Evolutionary conservation across 169 alveolate genomes (phyloP), one percentile per base, ranked within the genome.

Genomic region (Eimeria mitis): DNA sequence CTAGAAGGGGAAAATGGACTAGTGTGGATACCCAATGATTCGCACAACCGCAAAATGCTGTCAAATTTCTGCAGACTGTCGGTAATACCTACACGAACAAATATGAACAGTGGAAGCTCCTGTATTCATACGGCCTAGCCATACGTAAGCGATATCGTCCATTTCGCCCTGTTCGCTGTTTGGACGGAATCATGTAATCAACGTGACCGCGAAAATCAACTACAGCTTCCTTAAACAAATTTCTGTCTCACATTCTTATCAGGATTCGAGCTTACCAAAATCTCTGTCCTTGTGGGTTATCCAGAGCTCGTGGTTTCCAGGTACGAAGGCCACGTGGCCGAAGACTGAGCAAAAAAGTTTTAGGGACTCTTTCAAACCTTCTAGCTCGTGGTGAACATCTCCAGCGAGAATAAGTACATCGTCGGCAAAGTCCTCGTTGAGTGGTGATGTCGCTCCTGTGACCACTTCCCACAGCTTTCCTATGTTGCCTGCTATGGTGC

Each of bases 271-370:
- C 94, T 87, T 44, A 87, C 94, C 94, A 34, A 61, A 40, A 25
- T 87, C 81, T 65, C 84, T 87, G 47, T 87, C 94, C 68, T 87
- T 87, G 44, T 63, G 94, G 16, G 81, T 87, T 11, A 87, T 68
- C 94, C 94, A 87, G 8, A 87, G 94, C 68, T 87, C 94, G 84
- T 87, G 94, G 44, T 87, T 87, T 44, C 94, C 94, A 14, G 94
- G 94, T 44, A 87, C 94, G 47, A 87, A 87, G 79, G 94, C 81
- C 44, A 87, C 94, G 25, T 87, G 94, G 44, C 94, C 94, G 28
- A 87, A 87, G 14, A 87, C 94, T 63, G 94, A 87, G 94, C 81
- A 28, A 49, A 87, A 87, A 37, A 87, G 94, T 19, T 87, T 54
- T 21, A 87, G 83, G 49, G 94, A 87, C 11, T 61, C 83, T 87